A percentile compares a stretch with the other conserved stretches of the same genome.
Conservation (phyloP, 2,329 filamentous ascomycete species). For the Fusarium napiforme region DNA sequence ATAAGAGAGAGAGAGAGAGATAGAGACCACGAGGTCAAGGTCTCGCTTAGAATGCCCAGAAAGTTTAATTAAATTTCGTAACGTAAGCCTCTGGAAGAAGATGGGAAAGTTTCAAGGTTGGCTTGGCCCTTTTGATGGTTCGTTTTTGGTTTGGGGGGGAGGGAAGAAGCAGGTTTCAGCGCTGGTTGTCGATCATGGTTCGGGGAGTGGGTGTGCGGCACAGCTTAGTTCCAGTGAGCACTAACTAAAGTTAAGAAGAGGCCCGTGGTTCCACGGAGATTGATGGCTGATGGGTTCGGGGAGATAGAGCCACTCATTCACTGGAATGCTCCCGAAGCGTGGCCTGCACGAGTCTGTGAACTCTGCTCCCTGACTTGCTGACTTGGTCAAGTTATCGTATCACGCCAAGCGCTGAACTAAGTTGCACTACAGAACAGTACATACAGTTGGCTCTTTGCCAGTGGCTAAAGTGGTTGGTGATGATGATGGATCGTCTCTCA, state of each 20-base stretch:
- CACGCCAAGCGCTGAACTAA: constrained; percentile 17
- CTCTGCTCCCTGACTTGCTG: not conserved
- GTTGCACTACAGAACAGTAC: not conserved
- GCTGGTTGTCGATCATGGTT: constrained; percentile 38
- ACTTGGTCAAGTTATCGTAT: not conserved
- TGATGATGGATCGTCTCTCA: not conserved
- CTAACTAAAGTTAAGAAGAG: not conserved
- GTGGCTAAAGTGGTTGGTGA: not conserved
- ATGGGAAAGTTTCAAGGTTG: not conserved
- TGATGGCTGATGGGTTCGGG: constrained; percentile 42
- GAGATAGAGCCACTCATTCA: constrained; percentile 16
- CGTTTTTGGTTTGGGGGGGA: not conserved
- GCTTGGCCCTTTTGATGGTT: not conserved
- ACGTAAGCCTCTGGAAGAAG: not conserved
- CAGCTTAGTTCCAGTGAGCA: not conserved
- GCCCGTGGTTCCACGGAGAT: constrained; percentile 19
- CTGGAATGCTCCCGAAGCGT: constrained; percentile 35
- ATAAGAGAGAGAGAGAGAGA: not conserved
- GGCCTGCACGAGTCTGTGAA: constrained; percentile 17
- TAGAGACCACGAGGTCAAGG: constrained; percentile 4
- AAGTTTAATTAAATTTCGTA: constrained; percentile 9
- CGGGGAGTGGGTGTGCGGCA: constrained; percentile 33
- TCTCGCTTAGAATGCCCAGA: not conserved
- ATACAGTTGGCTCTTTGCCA: not conserved
- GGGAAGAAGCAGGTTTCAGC: constrained; percentile 10